Evolutionary conservation across 768 basidiomycete genomes (phyloP).

Genomic region (Tulasnella sp.): DNA sequence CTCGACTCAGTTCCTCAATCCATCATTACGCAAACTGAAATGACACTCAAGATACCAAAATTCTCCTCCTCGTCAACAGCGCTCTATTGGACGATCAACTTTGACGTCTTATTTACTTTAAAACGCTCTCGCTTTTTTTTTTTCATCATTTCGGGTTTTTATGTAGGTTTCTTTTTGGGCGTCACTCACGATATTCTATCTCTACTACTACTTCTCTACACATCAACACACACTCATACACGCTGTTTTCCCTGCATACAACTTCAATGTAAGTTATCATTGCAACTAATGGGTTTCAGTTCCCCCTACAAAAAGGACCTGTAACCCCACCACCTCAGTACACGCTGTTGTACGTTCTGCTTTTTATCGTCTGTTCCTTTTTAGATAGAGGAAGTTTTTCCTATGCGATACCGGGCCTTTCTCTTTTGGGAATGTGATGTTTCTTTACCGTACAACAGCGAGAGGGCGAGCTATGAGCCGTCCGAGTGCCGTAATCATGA

Average conservation of each 20-base stretch:
- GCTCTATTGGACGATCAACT: no score
- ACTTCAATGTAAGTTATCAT: not conserved
- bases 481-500: no score
- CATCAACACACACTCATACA: constrained; percentile 13
- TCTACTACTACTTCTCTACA: not conserved
- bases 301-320: not conserved
- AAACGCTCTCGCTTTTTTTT: not conserved
- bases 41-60: not conserved
- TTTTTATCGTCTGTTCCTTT: not conserved
- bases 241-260: not conserved
- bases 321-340: not conserved
- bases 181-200: not conserved
- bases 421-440: not conserved
- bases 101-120: not conserved
- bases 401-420: not conserved
- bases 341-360: not conserved
- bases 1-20: not conserved
- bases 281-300: not conserved
- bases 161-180: not conserved
- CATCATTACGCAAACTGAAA: not conserved
- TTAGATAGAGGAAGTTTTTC: not conserved
- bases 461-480: not conserved
- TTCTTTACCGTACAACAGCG: not conserved
- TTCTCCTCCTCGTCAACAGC: not conserved
- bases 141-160: not conserved